Evolutionary conservation across 495 filamentous ascomycete genomes (phyloP).

Genomic region (Pyrenula aspistea): DNA sequence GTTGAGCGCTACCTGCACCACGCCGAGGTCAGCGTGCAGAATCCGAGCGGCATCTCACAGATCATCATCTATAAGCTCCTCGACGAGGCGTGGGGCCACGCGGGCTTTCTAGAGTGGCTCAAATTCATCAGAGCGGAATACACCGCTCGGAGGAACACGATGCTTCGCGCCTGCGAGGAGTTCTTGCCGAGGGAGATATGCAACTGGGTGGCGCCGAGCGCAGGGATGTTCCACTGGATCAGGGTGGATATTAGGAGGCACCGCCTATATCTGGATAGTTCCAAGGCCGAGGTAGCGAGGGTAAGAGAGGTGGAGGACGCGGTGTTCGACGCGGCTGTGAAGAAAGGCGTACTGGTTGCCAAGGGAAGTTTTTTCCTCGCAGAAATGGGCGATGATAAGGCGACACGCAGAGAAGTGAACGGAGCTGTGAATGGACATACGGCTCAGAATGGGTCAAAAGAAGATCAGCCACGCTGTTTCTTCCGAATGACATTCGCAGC

Average conservation of each 20-base stretch:
- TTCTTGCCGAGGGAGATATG: conserved; percentile 66
- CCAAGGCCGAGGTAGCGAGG: conserved; percentile 17
- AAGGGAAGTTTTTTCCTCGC: conserved; percentile 85
- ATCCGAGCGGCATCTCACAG: conserved; percentile 73
- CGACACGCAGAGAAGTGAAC: conserved; percentile 29
- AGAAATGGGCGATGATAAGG: conserved; percentile 21
- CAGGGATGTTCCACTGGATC: conserved; percentile 99
- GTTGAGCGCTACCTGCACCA: conserved; percentile 67
- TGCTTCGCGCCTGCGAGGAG: conserved; percentile 75
- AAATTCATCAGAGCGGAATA: conserved; percentile 76
- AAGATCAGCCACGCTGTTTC: conserved; percentile 40
- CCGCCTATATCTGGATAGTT: conserved; percentile 46
- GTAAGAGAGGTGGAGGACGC: conserved; percentile 69
- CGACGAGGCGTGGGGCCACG: conserved; percentile 89
- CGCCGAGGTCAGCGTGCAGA: conserved; percentile 69
- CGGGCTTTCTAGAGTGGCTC: conserved; percentile 85
- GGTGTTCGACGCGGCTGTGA: conserved; percentile 63
- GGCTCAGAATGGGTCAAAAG: conserved; percentile 1
- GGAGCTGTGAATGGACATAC: conserved; percentile 10
- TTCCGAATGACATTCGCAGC: conserved; percentile 86
- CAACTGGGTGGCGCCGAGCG: conserved; percentile 69
- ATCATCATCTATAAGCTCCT: conserved; percentile 76
- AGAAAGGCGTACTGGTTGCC: conserved; percentile 60
- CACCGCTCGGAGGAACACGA: conserved; percentile 59
- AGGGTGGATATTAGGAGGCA: conserved; percentile 48